phyloP scores from a whole-genome alignment of 495 filamentous ascomycete genomes.

The Rostrohypoxylon terebratum region DNA sequence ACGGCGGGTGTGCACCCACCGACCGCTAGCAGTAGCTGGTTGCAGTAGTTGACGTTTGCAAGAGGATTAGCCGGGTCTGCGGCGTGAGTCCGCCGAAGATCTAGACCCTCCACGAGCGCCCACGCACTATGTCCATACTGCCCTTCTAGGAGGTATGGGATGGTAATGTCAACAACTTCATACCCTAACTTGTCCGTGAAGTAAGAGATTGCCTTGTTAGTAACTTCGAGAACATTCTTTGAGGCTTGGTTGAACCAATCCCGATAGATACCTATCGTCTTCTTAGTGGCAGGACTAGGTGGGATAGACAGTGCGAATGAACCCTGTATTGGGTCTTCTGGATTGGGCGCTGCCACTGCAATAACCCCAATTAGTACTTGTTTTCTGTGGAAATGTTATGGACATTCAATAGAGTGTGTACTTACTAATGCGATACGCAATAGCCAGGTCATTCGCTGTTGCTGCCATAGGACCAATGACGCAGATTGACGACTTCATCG shows the following conservation, averaged over 20 bases:
- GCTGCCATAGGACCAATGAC: slow-evolving; percentile 82
- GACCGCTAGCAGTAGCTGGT: slow-evolving; percentile 76
- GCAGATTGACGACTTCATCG: slow-evolving; percentile 70
- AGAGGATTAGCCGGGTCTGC: slow-evolving; percentile 36
- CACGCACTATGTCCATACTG: slow-evolving; percentile 84
- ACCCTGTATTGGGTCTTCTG: slow-evolving; percentile 54
- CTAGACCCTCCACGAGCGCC: slow-evolving; percentile 76
- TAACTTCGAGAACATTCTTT: slow-evolving; percentile 68
- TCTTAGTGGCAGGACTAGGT: slow-evolving; percentile 56
- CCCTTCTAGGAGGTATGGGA: slow-evolving; percentile 80
- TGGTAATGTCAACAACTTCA: slow-evolving; percentile 74
- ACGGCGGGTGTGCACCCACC: slow-evolving; percentile 70
- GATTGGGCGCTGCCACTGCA: slow-evolving; percentile 75
- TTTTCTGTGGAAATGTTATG: neutral
- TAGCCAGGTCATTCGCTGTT: slow-evolving; percentile 82
- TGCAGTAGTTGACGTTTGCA: slow-evolving; percentile 70
- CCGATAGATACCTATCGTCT: slow-evolving; percentile 75
- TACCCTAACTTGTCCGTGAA: slow-evolving; percentile 71
- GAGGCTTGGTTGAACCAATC: slow-evolving; percentile 81
- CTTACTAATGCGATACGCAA: slow-evolving; percentile 74
- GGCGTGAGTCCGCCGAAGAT: slow-evolving; percentile 48
- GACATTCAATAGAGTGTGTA: neutral
- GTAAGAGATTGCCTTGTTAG: slow-evolving; percentile 70
- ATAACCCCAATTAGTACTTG: slow-evolving; percentile 5
- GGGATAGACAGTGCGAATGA: slow-evolving; percentile 56